These are phyloP conservation scores for Yamadazyma mexicana DNA, from an alignment of 1,139 yeast species.

Conservation along the genomic window DNA sequence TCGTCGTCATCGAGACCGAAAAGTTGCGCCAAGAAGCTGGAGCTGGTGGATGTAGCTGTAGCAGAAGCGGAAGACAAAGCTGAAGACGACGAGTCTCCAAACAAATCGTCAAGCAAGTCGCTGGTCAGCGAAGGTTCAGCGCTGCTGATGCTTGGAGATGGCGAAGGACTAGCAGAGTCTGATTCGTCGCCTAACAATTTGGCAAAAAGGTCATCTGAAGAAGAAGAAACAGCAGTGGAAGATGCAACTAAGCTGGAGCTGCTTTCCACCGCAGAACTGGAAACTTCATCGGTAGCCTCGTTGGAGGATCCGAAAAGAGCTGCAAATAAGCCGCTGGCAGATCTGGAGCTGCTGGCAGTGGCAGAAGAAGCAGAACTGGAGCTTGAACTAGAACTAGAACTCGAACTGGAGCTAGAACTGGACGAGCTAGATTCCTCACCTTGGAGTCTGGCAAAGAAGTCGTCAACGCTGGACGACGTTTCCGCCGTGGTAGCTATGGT, in stretches of 20 bases:
- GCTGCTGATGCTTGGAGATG: not conserved
- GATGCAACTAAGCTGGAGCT: not conserved
- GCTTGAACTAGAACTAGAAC: conserved; percentile 2
- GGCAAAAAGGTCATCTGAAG: conserved; percentile 1
- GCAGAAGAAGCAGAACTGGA: not conserved
- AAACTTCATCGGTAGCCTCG: not conserved
- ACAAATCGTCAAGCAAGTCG: conserved; percentile 2
- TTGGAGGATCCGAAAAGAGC: conserved; percentile 7
- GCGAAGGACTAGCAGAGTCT: not conserved
- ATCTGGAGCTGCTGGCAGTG: not conserved
- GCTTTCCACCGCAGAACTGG: conserved; percentile 1
- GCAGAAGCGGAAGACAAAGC: conserved; percentile 2
- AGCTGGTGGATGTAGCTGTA: not conserved
- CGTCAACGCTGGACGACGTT: conserved; percentile 9
- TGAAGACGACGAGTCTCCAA: conserved; percentile 2
- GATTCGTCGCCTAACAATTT: conserved; percentile 1
- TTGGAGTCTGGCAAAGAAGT: conserved; percentile 9
- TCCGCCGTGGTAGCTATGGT: conserved; percentile 8
- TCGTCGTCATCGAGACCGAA: not conserved
- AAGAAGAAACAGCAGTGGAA: conserved; percentile 2
- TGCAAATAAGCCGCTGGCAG: conserved; percentile 4
- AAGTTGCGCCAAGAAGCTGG: not conserved
- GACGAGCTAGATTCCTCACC: conserved; percentile 4
- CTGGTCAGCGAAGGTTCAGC: not conserved
- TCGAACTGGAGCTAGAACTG: conserved; percentile 7